Percentiles rank a stretch among this genome's conserved stretches.
These are phyloP conservation scores for Forsythia suspensa DNA, from an alignment of 257 asterid genomes.

Conservation along the genomic window DNA sequence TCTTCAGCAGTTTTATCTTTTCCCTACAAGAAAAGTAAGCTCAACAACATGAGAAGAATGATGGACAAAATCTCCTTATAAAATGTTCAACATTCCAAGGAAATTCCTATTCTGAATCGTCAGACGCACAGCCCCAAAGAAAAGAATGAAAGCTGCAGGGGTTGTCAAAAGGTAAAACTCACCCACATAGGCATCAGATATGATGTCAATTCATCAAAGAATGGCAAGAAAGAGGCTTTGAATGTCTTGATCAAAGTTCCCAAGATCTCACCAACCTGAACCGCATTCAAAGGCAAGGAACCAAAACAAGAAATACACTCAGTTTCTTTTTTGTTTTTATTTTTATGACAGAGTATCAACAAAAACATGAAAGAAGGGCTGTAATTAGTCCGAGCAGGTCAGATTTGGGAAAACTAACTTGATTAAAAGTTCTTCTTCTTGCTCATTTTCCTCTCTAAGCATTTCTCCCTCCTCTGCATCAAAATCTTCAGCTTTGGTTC, in stretches of 20 bases:
- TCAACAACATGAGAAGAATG: neutral
- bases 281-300: neutral
- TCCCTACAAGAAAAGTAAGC: conserved; percentile 53
- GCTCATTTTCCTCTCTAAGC: conserved; percentile 95
- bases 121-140: neutral
- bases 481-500: conserved; percentile 97
- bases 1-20: conserved; percentile 95
- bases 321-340: neutral
- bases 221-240: conserved; percentile 87
- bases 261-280: conserved; percentile 87
- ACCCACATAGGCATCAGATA: conserved; percentile 99
- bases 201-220: conserved; percentile 86
- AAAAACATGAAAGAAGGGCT: neutral
- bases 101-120: neutral
- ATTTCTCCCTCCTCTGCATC: conserved; percentile 97
- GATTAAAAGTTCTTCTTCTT: conserved; percentile 97
- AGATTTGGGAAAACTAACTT: conserved; percentile 46
- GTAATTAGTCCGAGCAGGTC: neutral
- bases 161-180: conserved; percentile 28
- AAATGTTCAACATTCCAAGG: neutral
- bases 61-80: neutral
- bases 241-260: conserved; percentile 93
- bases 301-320: neutral
- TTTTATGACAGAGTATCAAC: neutral
- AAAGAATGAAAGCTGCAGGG: neutral